Evolutionary conservation across 2,329 filamentous ascomycete species (phyloP), one percentile per base, ranked within the genome.

Genomic region (Didymellaceae sp.): DNA sequence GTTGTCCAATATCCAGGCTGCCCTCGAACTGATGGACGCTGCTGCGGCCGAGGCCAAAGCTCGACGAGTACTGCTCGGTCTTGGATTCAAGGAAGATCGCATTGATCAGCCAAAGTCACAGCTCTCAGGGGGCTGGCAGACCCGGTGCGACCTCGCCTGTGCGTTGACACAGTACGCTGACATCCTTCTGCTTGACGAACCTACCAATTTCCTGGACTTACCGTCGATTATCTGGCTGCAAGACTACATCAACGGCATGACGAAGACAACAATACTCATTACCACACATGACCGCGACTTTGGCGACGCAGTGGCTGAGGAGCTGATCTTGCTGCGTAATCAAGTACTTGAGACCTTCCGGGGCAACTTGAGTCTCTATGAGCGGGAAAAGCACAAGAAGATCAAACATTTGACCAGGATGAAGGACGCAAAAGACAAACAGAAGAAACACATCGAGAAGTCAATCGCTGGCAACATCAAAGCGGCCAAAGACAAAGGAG

Each of bases 221-320:
- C 80, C 91, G 0, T 89, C 89, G 1, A 91, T 96, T 49, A 84
- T 96, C 47, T 95, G 91, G 90, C 78, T 96, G 1, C 87, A 95
- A 66, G 81, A 82, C 10, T 87, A 91, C 65, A 82, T 96, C 8
- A 75, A 75, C 43, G 77, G 81, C 28, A 75, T 80, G 4, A 80
- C 84, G 16, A 71, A 70, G 0, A 82, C 80, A 0, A 94, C 90
- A 0, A 79, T 94, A 1, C 78, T 95, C 13, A 77, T 94, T 1
- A 90, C 94, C 2, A 94, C 90, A 0, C 91, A 96, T 73, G 91
- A 96, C 69, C 83, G 90, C 13, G 87, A 89, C 58, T 95, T 96
- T 66, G 83, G 87, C 38, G 87, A 90, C 42, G 82, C 86, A 0
- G 87, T 91, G 55, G 91, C 87, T 7, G 80, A 85, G 53, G 88